Conservation (phyloP, 306 rosid species). For the Crotalaria pallida region DNA sequence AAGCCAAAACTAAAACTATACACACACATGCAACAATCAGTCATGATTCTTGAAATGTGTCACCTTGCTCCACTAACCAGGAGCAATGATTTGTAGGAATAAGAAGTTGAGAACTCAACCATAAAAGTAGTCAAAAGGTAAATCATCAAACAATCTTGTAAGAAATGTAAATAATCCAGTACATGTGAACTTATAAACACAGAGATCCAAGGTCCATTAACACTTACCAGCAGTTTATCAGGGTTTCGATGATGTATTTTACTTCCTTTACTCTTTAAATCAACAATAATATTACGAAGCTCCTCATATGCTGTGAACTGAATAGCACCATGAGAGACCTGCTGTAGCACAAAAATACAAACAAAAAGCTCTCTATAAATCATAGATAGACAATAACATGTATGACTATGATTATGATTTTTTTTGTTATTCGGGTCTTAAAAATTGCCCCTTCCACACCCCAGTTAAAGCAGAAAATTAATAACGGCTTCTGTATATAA, state of each 20-base stretch:
- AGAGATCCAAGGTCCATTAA: constrained; percentile 14
- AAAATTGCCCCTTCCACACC: not conserved
- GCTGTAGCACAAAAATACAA: constrained; percentile 29
- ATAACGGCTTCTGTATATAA: not conserved
- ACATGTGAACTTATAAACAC: not conserved
- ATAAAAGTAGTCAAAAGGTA: constrained; percentile 14
- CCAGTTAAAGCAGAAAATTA: constrained; percentile 3
- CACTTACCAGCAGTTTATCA: constrained; percentile 55
- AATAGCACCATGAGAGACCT: constrained; percentile 98
- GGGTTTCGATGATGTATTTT: constrained; percentile 36
- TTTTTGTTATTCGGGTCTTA: constrained; percentile 1
- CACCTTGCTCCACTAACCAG: not conserved
- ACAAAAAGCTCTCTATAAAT: constrained; percentile 4
- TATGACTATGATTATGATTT: not conserved
- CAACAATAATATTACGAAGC: constrained; percentile 59
- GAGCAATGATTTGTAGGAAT: constrained; percentile 1
- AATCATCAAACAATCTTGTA: constrained; percentile 1
- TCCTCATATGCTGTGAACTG: constrained; percentile 88
- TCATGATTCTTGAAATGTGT: not conserved
- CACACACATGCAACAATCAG: not conserved
- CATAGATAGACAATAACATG: not conserved
- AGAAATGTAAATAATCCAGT: constrained; percentile 7
- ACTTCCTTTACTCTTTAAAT: constrained; percentile 45
- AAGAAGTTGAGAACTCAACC: not conserved
- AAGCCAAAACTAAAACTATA: not conserved